Base-by-base conservation (phyloP, 2,329 filamentous ascomycete species). In the Ceratocystis albifundus region DNA sequence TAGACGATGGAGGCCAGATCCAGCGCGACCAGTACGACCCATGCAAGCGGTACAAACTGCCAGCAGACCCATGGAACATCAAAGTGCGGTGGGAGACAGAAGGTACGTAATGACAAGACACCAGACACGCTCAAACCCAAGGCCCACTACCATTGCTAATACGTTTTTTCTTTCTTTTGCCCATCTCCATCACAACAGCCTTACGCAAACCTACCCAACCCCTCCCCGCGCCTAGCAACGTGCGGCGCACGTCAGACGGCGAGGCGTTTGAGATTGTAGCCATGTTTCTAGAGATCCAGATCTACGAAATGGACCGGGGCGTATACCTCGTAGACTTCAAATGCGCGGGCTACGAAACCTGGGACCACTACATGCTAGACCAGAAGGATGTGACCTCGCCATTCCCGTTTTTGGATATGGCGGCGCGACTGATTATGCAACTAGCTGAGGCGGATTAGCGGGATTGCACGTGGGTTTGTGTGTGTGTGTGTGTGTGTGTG, bases 291-390 rank as follows among this genome's bases (percentile, higher is more conserved):
- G 92, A 96, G 70, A 96, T 99, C 69, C 94, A 96, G 74, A 87
- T 96, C 64, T 96, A 96, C 76, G 88, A 91, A 73, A 91, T 97
- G 79, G 93, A 97, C 75, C 85, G 86, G 67, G 88, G 89, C 66
- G 93, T 94, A 70, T 97, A 93, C 75, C 87, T 99, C 69, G 94
- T 99, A 62, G 94, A 99, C 75, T 99, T 99, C 80, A 97, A 96
- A 75, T 97, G 93, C 75, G 92, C 94, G 15, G 94, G 94, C 22
- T 99, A 99, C 76, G 94, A 99, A 77, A 90, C 82, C 61, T 73
- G 79, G 12, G 80, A 94, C 66, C 87, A 93, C 62, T 84, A 87
- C 70, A 78, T 88, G 63, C 78, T 91, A 63, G 90, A 94, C 72
- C 91, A 96, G 77, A 97, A 97, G 81, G 89, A 96, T 72, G 90